Evolutionary conservation across 108 stramenopile species (phyloP).

Genomic region (Thalassiosira profunda): DNA sequence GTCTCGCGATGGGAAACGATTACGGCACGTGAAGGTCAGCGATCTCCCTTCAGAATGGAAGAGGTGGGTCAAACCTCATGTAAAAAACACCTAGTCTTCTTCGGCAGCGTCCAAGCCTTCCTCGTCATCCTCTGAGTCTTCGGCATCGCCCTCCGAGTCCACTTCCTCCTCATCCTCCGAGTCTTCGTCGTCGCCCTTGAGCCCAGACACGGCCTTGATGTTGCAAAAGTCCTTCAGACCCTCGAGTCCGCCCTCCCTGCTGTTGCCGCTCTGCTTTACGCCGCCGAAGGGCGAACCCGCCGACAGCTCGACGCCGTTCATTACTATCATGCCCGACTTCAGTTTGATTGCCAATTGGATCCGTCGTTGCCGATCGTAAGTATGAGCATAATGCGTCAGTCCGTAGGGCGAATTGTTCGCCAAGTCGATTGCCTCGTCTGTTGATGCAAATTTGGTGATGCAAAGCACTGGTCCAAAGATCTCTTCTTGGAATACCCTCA

Average conservation of each 20-base stretch:
- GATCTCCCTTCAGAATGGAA: conserved; percentile 40
- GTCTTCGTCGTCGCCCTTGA: not conserved
- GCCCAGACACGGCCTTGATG: conserved; percentile 24
- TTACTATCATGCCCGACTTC: conserved; percentile 34
- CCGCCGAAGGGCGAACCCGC: conserved; percentile 52
- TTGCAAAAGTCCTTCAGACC: conserved; percentile 31
- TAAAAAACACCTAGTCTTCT: too few species aligned
- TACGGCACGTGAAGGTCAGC: conserved; percentile 26
- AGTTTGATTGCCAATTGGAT: conserved; percentile 13
- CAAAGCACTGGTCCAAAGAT: conserved; percentile 77
- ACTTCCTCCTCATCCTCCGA: too few species aligned
- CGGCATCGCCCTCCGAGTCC: too few species aligned
- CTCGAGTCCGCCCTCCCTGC: conserved; percentile 55
- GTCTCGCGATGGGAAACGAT: conserved; percentile 39
- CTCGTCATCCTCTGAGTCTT: too few species aligned
- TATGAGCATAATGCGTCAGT: conserved; percentile 20
- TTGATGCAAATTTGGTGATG: conserved; percentile 63
- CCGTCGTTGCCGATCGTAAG: conserved; percentile 3
- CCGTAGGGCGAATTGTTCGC: conserved; percentile 77
- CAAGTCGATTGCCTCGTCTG: conserved; percentile 54
- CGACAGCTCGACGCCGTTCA: conserved; percentile 33
- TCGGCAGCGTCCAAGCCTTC: too few species aligned
- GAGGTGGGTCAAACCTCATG: too few species aligned
- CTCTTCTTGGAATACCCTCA: conserved; percentile 59
- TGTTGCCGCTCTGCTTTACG: conserved; percentile 51